These are phyloP conservation scores for Hirsutella minnesotensis DNA, from an alignment of 2,329 filamentous ascomycete genomes.

Conservation along the genomic window DNA sequence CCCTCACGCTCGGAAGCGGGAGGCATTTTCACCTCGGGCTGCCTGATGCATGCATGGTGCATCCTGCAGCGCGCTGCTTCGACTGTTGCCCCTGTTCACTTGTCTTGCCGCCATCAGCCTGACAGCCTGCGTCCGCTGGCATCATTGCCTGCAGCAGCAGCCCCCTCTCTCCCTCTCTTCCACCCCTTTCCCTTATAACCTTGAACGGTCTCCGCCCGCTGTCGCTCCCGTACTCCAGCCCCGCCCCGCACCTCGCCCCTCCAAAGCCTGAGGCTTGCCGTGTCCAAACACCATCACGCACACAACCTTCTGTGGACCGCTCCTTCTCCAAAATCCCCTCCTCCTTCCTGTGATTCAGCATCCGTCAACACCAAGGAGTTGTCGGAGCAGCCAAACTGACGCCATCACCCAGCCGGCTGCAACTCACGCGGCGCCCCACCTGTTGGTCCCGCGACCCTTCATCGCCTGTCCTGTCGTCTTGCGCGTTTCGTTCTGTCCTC, in stretches of 20 bases:
- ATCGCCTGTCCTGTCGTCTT: neutral
- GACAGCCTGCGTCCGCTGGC: neutral
- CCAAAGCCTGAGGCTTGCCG: slow-evolving; percentile 2
- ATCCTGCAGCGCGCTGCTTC: slow-evolving; percentile 3
- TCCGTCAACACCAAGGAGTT: neutral
- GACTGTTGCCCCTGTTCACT: slow-evolving; percentile 1
- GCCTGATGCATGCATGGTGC: slow-evolving; percentile 4
- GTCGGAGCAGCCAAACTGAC: neutral
- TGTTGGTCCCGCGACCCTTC: slow-evolving; percentile 1
- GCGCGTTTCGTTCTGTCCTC: neutral
- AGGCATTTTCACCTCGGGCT: slow-evolving; percentile 5
- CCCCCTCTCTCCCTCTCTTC: neutral
- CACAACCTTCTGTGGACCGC: neutral
- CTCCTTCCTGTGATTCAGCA: neutral
- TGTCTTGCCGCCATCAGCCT: slow-evolving; percentile 1
- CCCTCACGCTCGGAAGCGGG: neutral
- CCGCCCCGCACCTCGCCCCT: slow-evolving; percentile 4
- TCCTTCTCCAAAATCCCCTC: neutral
- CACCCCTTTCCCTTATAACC: neutral
- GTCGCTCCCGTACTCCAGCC: slow-evolving; percentile 1
- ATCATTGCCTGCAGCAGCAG: neutral
- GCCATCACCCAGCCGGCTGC: neutral
- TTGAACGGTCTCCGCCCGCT: slow-evolving; percentile 1
- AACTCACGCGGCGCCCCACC: neutral
- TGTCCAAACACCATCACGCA: neutral